These are phyloP conservation scores for Ceratobasidium sp. DNA, from an alignment of 1,284 basidiomycete genomes.

Conservation along the genomic window DNA sequence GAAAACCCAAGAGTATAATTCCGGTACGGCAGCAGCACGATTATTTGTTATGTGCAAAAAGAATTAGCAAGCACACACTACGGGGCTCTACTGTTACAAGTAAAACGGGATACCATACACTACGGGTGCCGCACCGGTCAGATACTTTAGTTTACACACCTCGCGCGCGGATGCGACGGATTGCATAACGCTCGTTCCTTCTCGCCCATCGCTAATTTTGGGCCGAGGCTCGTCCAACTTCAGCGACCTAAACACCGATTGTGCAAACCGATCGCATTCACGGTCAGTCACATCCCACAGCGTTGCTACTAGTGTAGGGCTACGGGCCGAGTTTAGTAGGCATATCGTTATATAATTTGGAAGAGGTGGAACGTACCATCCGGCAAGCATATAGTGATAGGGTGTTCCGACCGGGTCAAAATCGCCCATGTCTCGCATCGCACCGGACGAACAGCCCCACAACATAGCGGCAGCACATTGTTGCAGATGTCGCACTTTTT, in stretches of 20 bases:
- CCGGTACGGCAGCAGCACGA: too few relatives aligned
- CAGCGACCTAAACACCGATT: constrained; percentile 84
- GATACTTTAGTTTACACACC: constrained; percentile 88
- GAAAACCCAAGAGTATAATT: too few relatives aligned
- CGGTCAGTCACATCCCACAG: constrained; percentile 99
- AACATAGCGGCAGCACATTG: constrained; percentile 95
- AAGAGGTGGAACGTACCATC: constrained; percentile 76
- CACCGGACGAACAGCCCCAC: constrained; percentile 98
- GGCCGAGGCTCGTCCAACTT: constrained; percentile 64
- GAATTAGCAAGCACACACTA: too few relatives aligned
- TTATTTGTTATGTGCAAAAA: too few relatives aligned
- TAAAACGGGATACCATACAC: constrained; percentile 96
- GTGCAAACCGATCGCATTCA: constrained; percentile 94
- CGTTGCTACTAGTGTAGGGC: constrained; percentile 93
- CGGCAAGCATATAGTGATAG: constrained; percentile 94
- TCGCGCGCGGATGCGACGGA: constrained; percentile 86
- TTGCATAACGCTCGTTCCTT: constrained; percentile 61
- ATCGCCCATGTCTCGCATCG: constrained; percentile 89
- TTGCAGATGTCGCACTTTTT: constrained; percentile 83
- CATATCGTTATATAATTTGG: constrained; percentile 5
- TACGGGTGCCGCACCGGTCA: constrained; percentile 96
- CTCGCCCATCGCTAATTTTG: constrained; percentile 52
- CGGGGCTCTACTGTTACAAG: constrained; percentile 46
- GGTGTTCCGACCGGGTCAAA: constrained; percentile 94
- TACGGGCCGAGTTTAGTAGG: constrained; percentile 56